Percentiles rank a stretch among this genome's conserved stretches.
Conservation (phyloP, 768 basidiomycete species). For the Leccinum boreale region DNA sequence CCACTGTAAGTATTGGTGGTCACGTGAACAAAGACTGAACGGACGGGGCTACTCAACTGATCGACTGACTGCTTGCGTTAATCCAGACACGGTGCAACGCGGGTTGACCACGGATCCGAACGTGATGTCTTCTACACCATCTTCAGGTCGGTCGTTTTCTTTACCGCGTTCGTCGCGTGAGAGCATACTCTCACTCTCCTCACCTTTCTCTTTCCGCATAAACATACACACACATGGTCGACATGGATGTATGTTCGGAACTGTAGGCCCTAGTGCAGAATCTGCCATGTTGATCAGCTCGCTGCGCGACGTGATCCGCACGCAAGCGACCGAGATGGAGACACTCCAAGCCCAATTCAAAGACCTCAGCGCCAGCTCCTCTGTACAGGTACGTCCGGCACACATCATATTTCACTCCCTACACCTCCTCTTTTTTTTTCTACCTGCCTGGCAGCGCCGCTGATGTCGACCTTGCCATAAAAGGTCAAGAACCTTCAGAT, state of each 20-base stretch:
- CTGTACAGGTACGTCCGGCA: conserved; percentile 34
- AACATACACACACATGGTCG: background rate
- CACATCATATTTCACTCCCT: background rate
- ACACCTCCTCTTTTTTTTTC: background rate
- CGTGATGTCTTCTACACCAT: conserved; percentile 49
- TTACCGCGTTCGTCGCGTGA: background rate
- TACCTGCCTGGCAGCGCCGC: background rate
- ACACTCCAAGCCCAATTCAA: conserved; percentile 59
- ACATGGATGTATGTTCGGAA: background rate
- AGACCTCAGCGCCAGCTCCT: conserved; percentile 32
- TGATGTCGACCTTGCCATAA: background rate
- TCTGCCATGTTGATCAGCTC: conserved; percentile 79
- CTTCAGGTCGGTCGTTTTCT: conserved; percentile 45
- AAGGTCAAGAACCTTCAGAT: conserved; percentile 46
- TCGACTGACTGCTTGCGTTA: background rate
- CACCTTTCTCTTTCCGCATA: background rate
- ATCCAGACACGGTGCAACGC: conserved; percentile 65
- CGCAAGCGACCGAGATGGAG: conserved; percentile 81
- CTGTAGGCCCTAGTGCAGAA: conserved; percentile 65
- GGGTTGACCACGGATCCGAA: conserved; percentile 70
- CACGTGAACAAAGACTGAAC: background rate
- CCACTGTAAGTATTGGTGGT: conserved; percentile 62
- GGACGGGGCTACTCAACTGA: background rate
- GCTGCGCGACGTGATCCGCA: conserved; percentile 77
- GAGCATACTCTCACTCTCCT: background rate